A percentile compares a stretch with the other conserved stretches of the same genome.
phyloP scores from a whole-genome alignment of 208 protist species.

The Wallacemonas collosoma region DNA sequence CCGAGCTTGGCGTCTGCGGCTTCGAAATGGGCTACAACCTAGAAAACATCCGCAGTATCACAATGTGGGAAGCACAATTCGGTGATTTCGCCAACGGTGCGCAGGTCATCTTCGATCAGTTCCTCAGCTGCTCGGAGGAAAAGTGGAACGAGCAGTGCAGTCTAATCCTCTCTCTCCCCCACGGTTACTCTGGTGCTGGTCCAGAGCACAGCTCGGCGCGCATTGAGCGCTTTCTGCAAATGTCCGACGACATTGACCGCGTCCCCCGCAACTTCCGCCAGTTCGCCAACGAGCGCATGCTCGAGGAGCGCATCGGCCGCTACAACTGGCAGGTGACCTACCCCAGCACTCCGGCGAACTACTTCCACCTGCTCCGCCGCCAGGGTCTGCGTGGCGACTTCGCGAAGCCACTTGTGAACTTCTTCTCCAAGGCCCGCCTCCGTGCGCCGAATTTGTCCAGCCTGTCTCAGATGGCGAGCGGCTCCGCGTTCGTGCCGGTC shows the following conservation, averaged over 20 bases:
- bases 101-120: conserved; percentile 99
- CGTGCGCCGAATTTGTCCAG: conserved; percentile 90
- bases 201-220: conserved; percentile 98
- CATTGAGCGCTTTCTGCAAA: conserved; percentile 98
- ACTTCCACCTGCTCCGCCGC: conserved; percentile 98
- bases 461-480: conserved; percentile 73
- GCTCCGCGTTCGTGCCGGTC: conserved; percentile 75
- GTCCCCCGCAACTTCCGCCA: conserved; percentile 73
- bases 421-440: conserved; percentile 93
- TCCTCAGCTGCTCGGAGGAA: conserved; percentile 90
- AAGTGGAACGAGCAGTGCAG: conserved; percentile 97
- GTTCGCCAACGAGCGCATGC: conserved; percentile 58
- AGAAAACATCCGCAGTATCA: conserved; percentile 94
- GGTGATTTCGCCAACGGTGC: conserved; percentile 99
- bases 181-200: conserved; percentile 98
- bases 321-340: conserved; percentile 96
- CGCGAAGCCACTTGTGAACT: conserved; percentile 97
- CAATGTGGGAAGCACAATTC: conserved; percentile 99
- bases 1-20: conserved; percentile 97
- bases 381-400: conserved; percentile 96
- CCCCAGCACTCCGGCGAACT: conserved; percentile 97
- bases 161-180: conserved; percentile 97
- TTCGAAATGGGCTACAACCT: conserved; percentile 97
- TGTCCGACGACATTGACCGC: conserved; percentile 91
- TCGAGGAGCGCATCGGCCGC: conserved; percentile 74